Conservation (phyloP, 441 rosid species). For the Euphorbia celastroides region DNA sequence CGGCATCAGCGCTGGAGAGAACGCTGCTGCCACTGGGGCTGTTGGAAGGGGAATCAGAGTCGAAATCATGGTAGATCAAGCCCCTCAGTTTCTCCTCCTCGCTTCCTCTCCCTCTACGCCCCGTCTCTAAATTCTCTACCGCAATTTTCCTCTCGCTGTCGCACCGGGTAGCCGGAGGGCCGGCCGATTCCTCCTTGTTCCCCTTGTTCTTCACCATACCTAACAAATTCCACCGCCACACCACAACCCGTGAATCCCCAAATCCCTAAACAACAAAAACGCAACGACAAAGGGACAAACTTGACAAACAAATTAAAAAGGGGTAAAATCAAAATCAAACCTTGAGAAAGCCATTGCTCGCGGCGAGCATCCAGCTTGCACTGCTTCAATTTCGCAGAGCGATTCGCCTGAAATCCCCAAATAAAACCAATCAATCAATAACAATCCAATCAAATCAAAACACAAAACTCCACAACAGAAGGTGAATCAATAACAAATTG, state of each 20-base stretch:
- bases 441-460: background rate
- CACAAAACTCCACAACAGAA: background rate
- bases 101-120: slow-evolving; percentile 21
- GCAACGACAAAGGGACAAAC: background rate
- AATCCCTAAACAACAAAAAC: background rate
- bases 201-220: slow-evolving; percentile 53
- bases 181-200: slow-evolving; percentile 33
- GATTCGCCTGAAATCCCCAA: slow-evolving; percentile 46
- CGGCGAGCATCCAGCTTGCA: slow-evolving; percentile 93
- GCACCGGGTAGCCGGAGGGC: slow-evolving; percentile 12
- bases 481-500: background rate
- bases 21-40: slow-evolving; percentile 48
- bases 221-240: slow-evolving; percentile 19
- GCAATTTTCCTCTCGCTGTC: slow-evolving; percentile 11
- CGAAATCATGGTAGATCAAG: slow-evolving; percentile 45
- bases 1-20: slow-evolving; percentile 38
- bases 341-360: slow-evolving; percentile 97
- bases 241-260: slow-evolving; percentile 3
- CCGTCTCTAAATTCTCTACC: slow-evolving; percentile 37
- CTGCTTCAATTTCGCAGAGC: slow-evolving; percentile 94
- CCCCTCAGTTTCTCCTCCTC: slow-evolving; percentile 28
- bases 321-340: slow-evolving; percentile 24
- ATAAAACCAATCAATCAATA: slow-evolving; percentile 3
- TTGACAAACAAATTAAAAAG: background rate
- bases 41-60: slow-evolving; percentile 53